Base-by-base conservation (phyloP, 2,329 filamentous ascomycete genomes). In the Chaetomiaceae sp. region DNA sequence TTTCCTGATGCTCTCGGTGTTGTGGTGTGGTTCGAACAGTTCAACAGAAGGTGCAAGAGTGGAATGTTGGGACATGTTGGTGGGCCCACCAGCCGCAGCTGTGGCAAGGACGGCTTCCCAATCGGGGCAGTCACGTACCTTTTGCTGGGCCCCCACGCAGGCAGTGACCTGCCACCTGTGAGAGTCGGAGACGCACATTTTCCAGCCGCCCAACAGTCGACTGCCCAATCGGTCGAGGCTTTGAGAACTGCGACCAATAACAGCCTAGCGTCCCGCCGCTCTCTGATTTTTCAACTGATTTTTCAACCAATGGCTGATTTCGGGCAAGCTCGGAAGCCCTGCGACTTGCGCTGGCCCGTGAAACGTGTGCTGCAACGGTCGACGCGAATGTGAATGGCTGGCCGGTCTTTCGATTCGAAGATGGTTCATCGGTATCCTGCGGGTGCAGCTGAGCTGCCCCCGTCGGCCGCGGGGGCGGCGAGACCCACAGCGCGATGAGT, bases 171-270 rank as follows among this genome's bases (percentile, higher is more conserved):
- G 14, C 8, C 31, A 19, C 23, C n/a, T n/a, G n/a, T n/a, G n/a
- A n/a, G n/a, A n/a, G n/a, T n/a, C n/a, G n/a, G n/a, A n/a, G n/a
- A n/a, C n/a, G n/a, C n/a, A n/a, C n/a, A n/a, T n/a, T n/a, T n/a
- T n/a, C n/a, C n/a, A n/a, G n/a, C n/a, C n/a, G n/a, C n/a, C n/a
- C n/a, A n/a, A n/a, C n/a, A n/a, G n/a, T n/a, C 33, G 47, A 47
- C 38, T 54, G 57, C 59, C 59, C 53, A 51, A 59, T 61, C 57
- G 25, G 57, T 59, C 54, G 54, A 51, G 44, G 59, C 48, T 47
- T 48, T 53, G 56, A n/a, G 33, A n/a, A 33, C n/a, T 12, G 38
- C 17, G 57, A 29, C 56, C 56, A 59, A 58, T 56, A 44, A 55
- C 14, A 53, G 22, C 12, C n/a, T n/a, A n/a, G n/a, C n/a, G n/a